Conservation (phyloP, 2,329 filamentous ascomycete genomes). For the Colletotrichum liaoningense region DNA sequence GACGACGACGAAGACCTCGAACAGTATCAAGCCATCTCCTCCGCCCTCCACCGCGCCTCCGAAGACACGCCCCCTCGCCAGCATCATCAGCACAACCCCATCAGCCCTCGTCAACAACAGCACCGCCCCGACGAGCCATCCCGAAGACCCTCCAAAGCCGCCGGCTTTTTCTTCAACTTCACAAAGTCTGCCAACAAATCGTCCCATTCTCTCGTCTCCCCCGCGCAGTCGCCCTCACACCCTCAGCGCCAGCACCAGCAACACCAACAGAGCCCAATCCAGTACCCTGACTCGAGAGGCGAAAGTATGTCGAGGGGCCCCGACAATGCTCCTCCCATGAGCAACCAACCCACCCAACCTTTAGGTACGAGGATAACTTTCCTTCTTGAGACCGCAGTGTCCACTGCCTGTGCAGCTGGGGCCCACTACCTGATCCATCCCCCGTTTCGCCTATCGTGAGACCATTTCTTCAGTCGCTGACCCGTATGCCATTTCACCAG, state of each 20-base stretch:
- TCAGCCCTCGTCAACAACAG: constrained; percentile 38
- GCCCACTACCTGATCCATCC: constrained; percentile 34
- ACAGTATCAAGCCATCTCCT: constrained; percentile 43
- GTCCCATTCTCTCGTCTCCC: constrained; percentile 46
- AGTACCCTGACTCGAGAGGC: constrained; percentile 49
- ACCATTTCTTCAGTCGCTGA: constrained; percentile 33
- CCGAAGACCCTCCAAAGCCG: constrained; percentile 55
- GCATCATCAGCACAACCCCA: constrained; percentile 41
- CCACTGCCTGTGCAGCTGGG: constrained; percentile 33
- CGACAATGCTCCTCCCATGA: constrained; percentile 42
- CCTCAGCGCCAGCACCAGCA: constrained; percentile 30
- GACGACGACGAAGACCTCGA: constrained; percentile 38
- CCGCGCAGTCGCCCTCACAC: constrained; percentile 36
- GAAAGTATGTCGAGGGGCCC: constrained; percentile 52
- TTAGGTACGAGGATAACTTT: constrained; percentile 38
- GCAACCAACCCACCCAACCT: constrained; percentile 34
- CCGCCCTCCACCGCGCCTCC: constrained; percentile 40
- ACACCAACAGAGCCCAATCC: constrained; percentile 40
- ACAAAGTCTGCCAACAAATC: constrained; percentile 57
- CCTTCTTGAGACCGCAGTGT: constrained; percentile 33
- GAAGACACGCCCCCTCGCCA: constrained; percentile 38
- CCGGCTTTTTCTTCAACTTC: constrained; percentile 64
- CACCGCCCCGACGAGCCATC: constrained; percentile 40
- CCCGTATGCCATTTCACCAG: constrained; percentile 33
- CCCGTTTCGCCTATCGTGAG: constrained; percentile 37